Conservation (phyloP, 192 early-diverging fungal species). For the Entomortierella chlamydospora region DNA sequence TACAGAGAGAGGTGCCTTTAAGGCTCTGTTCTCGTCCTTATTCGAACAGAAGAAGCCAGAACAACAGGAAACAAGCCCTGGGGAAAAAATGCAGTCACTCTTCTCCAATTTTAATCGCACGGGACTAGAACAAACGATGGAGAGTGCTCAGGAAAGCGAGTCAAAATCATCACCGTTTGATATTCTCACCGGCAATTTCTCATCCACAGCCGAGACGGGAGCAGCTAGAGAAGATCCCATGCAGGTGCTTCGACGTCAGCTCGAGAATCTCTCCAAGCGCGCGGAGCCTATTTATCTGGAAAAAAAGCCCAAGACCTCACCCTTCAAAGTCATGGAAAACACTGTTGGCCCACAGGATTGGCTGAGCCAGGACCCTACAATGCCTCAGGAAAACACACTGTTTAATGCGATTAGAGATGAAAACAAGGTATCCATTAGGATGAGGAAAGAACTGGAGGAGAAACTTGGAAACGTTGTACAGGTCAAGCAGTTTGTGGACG, state of each 20-base stretch:
- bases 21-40: constrained; percentile 40
- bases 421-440: constrained; percentile 51
- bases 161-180: constrained; percentile 2
- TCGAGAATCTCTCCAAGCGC: constrained; percentile 34
- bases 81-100: constrained; percentile 37
- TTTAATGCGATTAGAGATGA: constrained; percentile 40
- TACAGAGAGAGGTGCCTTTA: constrained; percentile 39
- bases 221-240: constrained; percentile 30
- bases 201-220: background rate
- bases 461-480: constrained; percentile 24
- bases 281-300: constrained; percentile 47
- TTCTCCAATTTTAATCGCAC: constrained; percentile 52
- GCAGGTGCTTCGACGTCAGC: constrained; percentile 39
- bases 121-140: background rate
- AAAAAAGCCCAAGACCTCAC: constrained; percentile 30
- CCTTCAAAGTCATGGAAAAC: constrained; percentile 36
- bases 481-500: constrained; percentile 47
- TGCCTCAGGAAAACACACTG: constrained; percentile 21
- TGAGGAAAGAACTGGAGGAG: constrained; percentile 40
- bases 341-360: constrained; percentile 39
- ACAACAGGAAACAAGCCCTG: background rate
- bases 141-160: background rate
- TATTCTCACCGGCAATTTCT: background rate
- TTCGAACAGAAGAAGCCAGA: constrained; percentile 40
- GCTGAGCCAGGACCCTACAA: constrained; percentile 24